A percentile compares a stretch with the other conserved stretches of the same genome.
Evolutionary conservation across 1,139 yeast species (phyloP).

Genomic region (Pneumocystis sp.): DNA sequence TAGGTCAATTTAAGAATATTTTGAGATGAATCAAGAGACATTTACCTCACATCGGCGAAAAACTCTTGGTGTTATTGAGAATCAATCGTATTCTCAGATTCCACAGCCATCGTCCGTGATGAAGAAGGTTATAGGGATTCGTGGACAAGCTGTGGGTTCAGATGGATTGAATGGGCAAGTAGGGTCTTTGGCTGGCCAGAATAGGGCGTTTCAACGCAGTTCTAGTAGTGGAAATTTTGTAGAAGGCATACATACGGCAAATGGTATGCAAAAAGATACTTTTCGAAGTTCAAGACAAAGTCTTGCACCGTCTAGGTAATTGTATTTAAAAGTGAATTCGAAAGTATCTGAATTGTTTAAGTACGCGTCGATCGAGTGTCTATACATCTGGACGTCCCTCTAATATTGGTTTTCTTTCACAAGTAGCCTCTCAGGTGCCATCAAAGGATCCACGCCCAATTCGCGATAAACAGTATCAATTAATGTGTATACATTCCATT

Average conservation of each 20-base stretch:
- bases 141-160: background rate
- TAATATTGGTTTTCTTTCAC: conserved; percentile 1
- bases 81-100: background rate
- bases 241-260: background rate
- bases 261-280: background rate
- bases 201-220: background rate
- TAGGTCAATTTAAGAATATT: background rate
- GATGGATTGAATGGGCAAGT: background rate
- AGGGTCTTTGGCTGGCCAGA: background rate
- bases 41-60: background rate
- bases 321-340: background rate
- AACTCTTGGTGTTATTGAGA: background rate
- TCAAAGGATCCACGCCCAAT: conserved; percentile 58
- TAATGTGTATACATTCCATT: conserved; percentile 26
- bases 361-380: background rate
- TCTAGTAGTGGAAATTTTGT: background rate
- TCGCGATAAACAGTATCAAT: conserved; percentile 54
- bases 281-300: background rate
- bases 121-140: background rate
- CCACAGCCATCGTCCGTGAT: background rate
- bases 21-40: background rate
- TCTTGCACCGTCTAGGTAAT: background rate
- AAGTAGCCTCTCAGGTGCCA: background rate
- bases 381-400: background rate
- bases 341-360: background rate